Evolutionary conservation across 805 yeast genomes (phyloP).

Genomic region (Saccharomycopsis synnaedendra): DNA sequence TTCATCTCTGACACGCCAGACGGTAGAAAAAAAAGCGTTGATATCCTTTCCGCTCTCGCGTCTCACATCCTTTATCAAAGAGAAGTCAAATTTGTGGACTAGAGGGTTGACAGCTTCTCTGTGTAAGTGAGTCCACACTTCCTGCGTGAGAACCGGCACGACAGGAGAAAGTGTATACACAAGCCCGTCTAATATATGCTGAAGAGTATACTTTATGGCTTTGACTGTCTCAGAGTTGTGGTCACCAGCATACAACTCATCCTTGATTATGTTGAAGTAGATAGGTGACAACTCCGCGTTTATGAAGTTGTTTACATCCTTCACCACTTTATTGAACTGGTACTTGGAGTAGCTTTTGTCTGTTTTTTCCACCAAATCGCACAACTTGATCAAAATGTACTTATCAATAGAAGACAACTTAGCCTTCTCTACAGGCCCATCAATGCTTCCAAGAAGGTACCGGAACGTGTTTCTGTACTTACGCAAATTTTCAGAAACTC

Average conservation of each 20-base stretch:
- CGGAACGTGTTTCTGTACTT: conserved; percentile 75
- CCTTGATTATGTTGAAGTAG: conserved; percentile 82
- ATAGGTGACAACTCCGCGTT: conserved; percentile 67
- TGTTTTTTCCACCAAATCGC: conserved; percentile 32
- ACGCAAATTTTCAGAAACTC: conserved; percentile 71
- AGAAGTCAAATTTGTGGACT: conserved; percentile 4
- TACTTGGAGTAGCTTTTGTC: conserved; percentile 38
- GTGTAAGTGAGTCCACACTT: conserved; percentile 63
- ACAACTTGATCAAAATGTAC: conserved; percentile 46
- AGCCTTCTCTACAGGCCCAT: not conserved
- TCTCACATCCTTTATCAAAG: conserved; percentile 22
- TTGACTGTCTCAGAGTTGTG: conserved; percentile 42
- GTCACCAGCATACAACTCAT: conserved; percentile 67
- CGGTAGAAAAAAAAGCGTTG: conserved; percentile 26
- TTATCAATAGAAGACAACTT: conserved; percentile 42
- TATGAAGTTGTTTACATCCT: conserved; percentile 58
- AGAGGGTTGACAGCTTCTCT: conserved; percentile 9
- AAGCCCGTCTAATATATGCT: conserved; percentile 47
- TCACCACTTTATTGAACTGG: conserved; percentile 62
- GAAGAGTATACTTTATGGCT: conserved; percentile 53
- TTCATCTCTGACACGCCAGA: conserved; percentile 38
- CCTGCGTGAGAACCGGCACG: conserved; percentile 76
- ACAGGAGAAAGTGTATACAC: conserved; percentile 69
- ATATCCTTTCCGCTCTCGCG: conserved; percentile 19
- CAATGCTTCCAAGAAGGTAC: conserved; percentile 70